A percentile compares a stretch with the other conserved stretches of the same genome.
Conservation (phyloP, 495 filamentous ascomycete genomes). For the Penicillium diatomitis region DNA sequence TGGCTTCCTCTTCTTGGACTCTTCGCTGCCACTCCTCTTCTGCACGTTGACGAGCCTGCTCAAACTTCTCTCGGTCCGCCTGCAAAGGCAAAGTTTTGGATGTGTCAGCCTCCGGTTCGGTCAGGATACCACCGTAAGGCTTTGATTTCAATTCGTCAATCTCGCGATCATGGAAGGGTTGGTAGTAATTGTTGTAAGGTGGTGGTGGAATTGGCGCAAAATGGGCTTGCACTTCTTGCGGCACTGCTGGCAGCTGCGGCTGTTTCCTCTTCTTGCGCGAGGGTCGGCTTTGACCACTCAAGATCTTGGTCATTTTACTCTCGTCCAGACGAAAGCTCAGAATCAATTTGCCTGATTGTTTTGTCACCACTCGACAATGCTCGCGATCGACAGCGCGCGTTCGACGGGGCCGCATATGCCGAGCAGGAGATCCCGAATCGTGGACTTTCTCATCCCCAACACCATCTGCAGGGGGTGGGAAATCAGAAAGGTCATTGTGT, state of each 20-base stretch:
- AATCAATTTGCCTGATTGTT: conserved; percentile 39
- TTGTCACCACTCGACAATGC: conserved; percentile 26
- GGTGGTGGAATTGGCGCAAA: conserved; percentile 38
- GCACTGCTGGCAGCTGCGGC: conserved; percentile 24
- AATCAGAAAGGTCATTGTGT: conserved; percentile 21
- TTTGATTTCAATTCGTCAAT: conserved; percentile 84
- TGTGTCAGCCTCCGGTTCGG: conserved; percentile 84
- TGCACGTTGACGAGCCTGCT: conserved; percentile 76
- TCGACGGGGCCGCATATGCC: conserved; percentile 26
- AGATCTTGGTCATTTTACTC: conserved; percentile 49
- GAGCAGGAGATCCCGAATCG: conserved; percentile 19
- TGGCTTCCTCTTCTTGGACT: conserved; percentile 36
- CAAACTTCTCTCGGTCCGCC: conserved; percentile 73
- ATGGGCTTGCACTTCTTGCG: conserved; percentile 32
- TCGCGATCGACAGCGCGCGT: conserved; percentile 28
- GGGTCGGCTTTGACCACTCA: conserved; percentile 30
- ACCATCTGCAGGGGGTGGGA: conserved; percentile 8
- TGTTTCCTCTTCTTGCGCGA: conserved; percentile 27
- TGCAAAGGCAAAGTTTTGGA: conserved; percentile 73
- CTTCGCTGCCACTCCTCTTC: conserved; percentile 83
- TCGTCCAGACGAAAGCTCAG: conserved; percentile 52
- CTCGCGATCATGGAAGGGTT: conserved; percentile 77
- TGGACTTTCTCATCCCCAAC: conserved; percentile 6
- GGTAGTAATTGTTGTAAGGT: conserved; percentile 58
- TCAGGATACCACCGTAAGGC: conserved; percentile 90